Base-by-base conservation (phyloP, 352 stramenopile species). In the Phytophthora ramorum region DNA sequence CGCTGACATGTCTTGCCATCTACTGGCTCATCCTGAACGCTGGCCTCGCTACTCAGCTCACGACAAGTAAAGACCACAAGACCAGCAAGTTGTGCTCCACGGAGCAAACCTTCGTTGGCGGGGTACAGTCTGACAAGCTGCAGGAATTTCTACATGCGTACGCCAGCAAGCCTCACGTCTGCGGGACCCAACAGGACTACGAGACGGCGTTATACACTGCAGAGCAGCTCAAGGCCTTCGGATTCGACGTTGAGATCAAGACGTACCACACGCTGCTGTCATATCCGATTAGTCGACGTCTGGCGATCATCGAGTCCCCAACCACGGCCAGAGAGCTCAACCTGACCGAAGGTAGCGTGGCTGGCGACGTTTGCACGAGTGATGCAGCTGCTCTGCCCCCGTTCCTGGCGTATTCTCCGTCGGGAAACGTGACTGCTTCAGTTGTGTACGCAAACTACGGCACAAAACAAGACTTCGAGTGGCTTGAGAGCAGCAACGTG, bases 371-470 rank as follows among this genome's bases (percentile, higher is more conserved):
- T 9, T 85, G 93, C 43, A 83, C 68, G 45, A 83, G 51, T 48
- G 74, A 63, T 61, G 50, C 63, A 60, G 72, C 69, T 54, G 87
- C 73, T 56, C 76, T 79, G 65, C 90, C 76, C 69, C 80, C 87
- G 13, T 97, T 93, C 69, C 64, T 95, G 55, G 91, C 83, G 3
- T 97, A 97, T 70, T 78, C 82, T 7, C 76, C 86, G 2, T 86
- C 81, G 6, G 91, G 89, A 5, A 78, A 88, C 54, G 68, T 93
- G 24, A 82, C 70, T 24, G 71, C 68, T 7, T 38, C 82, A 1
- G 60, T 94, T 8, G 87, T 97, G 50, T 97, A 96, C 73, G 87
- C 79, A 22, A 97, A 97, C 73, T 92, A 93, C 59, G 91, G 85
- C 8, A 72, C 72, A 14, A 89, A 81, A 10, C 44, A 75, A 41